phyloP scores from a whole-genome alignment of 148 eudicot species.

The Gaultheria prostrata region DNA sequence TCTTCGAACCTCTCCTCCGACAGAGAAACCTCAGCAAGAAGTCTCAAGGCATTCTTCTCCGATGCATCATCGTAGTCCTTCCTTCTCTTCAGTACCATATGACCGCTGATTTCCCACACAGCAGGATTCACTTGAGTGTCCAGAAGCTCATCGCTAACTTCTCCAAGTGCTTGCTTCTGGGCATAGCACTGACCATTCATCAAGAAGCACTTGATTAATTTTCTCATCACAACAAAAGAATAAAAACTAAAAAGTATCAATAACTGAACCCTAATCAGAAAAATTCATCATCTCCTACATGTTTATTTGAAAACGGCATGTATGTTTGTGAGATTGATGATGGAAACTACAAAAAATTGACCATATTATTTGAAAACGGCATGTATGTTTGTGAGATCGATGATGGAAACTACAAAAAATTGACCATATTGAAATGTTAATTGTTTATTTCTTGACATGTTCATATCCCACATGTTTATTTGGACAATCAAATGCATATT shows the following conservation, averaged over 20 bases:
- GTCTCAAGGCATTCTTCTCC: slow-evolving; percentile 66
- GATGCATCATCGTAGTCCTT: slow-evolving; percentile 65
- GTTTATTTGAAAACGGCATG: neutral
- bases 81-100: slow-evolving; percentile 72
- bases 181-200: slow-evolving; percentile 61
- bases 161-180: slow-evolving; percentile 77
- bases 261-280: neutral
- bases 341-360: neutral
- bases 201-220: slow-evolving; percentile 8
- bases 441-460: neutral
- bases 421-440: neutral
- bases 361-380: no score
- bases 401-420: no score
- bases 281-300: neutral
- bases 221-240: neutral
- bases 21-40: slow-evolving; percentile 75
- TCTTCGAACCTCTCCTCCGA: slow-evolving; percentile 61
- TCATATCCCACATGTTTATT: neutral
- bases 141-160: slow-evolving; percentile 58
- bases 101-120: slow-evolving; percentile 85
- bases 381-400: no score
- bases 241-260: neutral
- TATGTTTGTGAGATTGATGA: neutral
- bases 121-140: slow-evolving; percentile 89
- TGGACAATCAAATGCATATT: neutral